A percentile compares a stretch with the other conserved stretches of the same genome.
Evolutionary conservation across 1,139 yeast species (phyloP).

Genomic region (Meyerozyma guilliermondii): DNA sequence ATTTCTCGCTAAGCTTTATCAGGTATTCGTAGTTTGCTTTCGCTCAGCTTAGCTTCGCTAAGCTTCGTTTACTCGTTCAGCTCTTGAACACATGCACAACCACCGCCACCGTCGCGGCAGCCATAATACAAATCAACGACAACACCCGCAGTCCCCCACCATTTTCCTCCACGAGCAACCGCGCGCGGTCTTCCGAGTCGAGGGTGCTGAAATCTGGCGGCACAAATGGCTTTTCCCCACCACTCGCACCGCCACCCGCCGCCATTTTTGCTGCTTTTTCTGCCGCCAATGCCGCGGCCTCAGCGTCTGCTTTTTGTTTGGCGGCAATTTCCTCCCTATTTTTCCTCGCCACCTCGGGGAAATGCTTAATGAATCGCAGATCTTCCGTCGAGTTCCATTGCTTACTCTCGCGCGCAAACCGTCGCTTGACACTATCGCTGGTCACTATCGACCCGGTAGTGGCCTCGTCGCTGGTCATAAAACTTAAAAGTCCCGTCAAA

Average conservation of each 20-base stretch:
- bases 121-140: constrained; percentile 9
- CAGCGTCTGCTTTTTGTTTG: constrained; percentile 8
- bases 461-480: constrained; percentile 60
- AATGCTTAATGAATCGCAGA: constrained; percentile 53
- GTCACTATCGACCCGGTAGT: constrained; percentile 39
- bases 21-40: no score
- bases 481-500: constrained; percentile 76
- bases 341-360: constrained; percentile 59
- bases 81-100: constrained; percentile 13
- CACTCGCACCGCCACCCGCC: no score
- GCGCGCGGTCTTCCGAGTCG: constrained; percentile 44
- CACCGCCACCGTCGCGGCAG: constrained; percentile 27
- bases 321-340: constrained; percentile 31
- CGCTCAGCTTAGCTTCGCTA: neutral
- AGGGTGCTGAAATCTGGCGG: constrained; percentile 17
- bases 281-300: constrained; percentile 7
- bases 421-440: constrained; percentile 31
- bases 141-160: constrained; percentile 9
- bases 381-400: constrained; percentile 60
- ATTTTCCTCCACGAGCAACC: constrained; percentile 28
- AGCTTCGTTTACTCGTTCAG: neutral
- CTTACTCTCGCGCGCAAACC: constrained; percentile 48
- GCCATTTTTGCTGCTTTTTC: neutral
- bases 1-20: no score
- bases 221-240: neutral